Evolutionary conservation across 2,329 filamentous ascomycete genomes (phyloP).

Genomic region (Colletotrichum tabaci): DNA sequence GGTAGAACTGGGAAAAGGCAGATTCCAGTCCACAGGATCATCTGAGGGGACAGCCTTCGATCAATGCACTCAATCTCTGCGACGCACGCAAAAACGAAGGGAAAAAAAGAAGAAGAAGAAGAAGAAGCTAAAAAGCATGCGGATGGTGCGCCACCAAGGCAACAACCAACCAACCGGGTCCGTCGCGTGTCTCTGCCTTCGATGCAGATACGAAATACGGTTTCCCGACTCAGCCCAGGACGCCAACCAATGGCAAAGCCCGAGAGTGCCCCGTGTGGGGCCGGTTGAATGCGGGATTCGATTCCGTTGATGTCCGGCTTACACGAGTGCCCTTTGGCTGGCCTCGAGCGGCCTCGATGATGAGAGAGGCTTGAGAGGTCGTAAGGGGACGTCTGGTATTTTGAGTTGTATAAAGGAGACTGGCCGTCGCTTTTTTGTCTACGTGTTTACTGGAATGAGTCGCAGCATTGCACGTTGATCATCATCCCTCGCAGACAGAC

Average conservation of each 20-base stretch:
- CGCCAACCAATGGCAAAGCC: slow-evolving; percentile 8
- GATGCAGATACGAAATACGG: slow-evolving; percentile 41
- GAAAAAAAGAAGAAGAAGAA: too few relatives aligned
- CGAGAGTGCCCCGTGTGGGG: slow-evolving; percentile 29
- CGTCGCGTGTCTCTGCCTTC: slow-evolving; percentile 28
- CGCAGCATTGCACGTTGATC: background rate
- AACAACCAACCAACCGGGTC: slow-evolving; percentile 12
- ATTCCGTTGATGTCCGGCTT: slow-evolving; percentile 23
- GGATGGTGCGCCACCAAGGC: background rate
- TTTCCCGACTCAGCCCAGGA: slow-evolving; percentile 2
- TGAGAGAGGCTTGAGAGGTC: background rate
- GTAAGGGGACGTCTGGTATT: fast-evolving
- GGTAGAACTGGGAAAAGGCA: background rate
- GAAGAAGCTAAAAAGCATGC: background rate
- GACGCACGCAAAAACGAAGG: too few relatives aligned
- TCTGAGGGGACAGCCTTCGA: background rate
- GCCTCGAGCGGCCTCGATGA: slow-evolving; percentile 9
- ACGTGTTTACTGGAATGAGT: background rate
- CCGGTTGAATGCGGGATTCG: slow-evolving; percentile 1
- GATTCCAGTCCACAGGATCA: background rate
- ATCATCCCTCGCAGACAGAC: background rate
- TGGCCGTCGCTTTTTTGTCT: background rate
- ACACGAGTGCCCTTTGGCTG: slow-evolving; percentile 8
- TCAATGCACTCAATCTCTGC: background rate
- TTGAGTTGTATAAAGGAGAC: background rate